Conservation (phyloP, 768 basidiomycete species). For the Coprinopsis marcescibilis region DNA sequence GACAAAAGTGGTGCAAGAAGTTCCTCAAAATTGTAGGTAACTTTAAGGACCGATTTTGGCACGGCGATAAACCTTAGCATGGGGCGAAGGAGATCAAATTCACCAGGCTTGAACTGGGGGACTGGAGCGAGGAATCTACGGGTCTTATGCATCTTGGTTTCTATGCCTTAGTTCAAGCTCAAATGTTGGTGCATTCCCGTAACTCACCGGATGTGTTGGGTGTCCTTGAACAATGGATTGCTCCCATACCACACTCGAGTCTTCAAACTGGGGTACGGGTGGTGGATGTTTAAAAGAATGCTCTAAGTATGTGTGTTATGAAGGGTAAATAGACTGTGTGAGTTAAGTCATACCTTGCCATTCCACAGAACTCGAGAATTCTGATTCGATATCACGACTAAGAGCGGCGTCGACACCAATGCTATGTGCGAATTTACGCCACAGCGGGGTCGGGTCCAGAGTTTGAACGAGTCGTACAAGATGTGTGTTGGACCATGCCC, state of each 20-base stretch:
- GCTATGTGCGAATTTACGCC: constrained; percentile 36
- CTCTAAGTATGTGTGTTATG: constrained; percentile 18
- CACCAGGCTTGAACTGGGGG: constrained; percentile 37
- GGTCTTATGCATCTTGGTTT: constrained; percentile 51
- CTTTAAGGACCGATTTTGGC: constrained; percentile 34
- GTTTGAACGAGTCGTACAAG: not conserved
- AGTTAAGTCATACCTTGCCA: constrained; percentile 44
- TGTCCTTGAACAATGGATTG: constrained; percentile 58
- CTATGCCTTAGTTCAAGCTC: not conserved
- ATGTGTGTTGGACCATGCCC: too few relatives aligned
- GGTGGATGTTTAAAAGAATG: constrained; percentile 48
- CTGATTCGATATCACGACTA: constrained; percentile 36
- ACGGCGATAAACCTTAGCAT: constrained; percentile 42
- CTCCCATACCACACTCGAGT: constrained; percentile 52
- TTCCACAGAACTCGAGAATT: constrained; percentile 44
- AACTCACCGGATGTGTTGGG: constrained; percentile 49
- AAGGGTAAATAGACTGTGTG: not conserved
- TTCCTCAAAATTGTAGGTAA: constrained; percentile 47
- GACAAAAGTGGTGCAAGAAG: constrained; percentile 35
- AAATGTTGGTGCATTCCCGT: not conserved
- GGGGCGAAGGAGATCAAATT: constrained; percentile 44
- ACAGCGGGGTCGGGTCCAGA: constrained; percentile 33
- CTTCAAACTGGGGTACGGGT: constrained; percentile 35
- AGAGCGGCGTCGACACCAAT: constrained; percentile 29
- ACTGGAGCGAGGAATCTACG: constrained; percentile 48